Percentiles rank a stretch among this genome's conserved stretches.
These are phyloP conservation scores for Pythium sp. DNA, from an alignment of 352 stramenopile species.

Conservation along the genomic window DNA sequence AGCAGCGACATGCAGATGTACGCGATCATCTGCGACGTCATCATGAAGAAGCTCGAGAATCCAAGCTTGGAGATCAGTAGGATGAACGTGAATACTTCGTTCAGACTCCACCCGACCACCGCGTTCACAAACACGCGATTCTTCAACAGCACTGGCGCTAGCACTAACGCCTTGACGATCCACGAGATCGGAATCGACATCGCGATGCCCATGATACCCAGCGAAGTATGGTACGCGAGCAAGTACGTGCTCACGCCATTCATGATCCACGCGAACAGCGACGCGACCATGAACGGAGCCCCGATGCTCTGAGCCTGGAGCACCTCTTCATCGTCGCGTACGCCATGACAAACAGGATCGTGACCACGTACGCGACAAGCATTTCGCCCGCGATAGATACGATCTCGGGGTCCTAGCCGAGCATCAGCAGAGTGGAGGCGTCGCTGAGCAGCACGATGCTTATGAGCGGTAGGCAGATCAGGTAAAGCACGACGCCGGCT, in stretches of 20 bases:
- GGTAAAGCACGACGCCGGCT: constrained; percentile 27
- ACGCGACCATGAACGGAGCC: constrained; percentile 28
- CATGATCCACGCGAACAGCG: constrained; percentile 21
- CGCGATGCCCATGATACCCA: constrained; percentile 35
- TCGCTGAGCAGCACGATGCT: constrained; percentile 22
- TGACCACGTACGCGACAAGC: constrained; percentile 16
- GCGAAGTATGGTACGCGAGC: constrained; percentile 32
- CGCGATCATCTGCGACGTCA: constrained; percentile 22
- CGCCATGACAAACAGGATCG: constrained; percentile 26
- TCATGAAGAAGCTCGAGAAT: constrained; percentile 16
- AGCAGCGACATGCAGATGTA: constrained; percentile 22
- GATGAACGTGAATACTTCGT: constrained; percentile 11
- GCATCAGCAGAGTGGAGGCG: constrained; percentile 17
- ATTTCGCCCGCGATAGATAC: constrained; percentile 22
- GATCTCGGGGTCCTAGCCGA: constrained; percentile 38
- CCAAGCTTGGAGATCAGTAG: constrained; percentile 17
- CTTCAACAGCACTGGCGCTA: constrained; percentile 22
- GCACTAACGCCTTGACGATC: constrained; percentile 23
- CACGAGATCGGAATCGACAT: constrained; percentile 26
- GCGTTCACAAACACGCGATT: constrained; percentile 20
- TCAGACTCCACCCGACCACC: constrained; percentile 22
- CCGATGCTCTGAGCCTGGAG: constrained; percentile 40
- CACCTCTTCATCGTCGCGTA: constrained; percentile 25
- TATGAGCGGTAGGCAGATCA: constrained; percentile 18
- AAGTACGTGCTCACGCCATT: constrained; percentile 27